These are phyloP conservation scores for Climacium dendroides DNA, from an alignment of 225 moss, liverwort and hornwort genomes.

Conservation along the genomic window DNA sequence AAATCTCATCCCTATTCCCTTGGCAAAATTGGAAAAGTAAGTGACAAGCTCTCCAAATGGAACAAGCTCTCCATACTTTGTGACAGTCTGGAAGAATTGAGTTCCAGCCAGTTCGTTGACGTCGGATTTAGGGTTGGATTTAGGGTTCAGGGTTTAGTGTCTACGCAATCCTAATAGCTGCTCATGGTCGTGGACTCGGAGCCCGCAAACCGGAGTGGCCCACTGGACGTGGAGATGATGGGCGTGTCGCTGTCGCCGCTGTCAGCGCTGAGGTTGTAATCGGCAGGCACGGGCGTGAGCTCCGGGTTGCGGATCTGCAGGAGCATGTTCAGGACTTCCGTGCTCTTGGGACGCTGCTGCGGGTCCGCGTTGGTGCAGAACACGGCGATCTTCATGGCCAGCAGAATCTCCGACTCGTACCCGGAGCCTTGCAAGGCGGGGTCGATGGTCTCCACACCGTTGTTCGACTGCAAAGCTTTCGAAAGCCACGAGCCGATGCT, in stretches of 20 bases:
- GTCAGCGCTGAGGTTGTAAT: not conserved
- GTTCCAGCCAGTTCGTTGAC: not conserved
- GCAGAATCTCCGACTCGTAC: constrained; percentile 35
- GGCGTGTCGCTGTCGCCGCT: not conserved
- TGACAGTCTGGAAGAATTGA: not conserved
- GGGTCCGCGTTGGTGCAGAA: constrained; percentile 58
- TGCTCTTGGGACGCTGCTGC: constrained; percentile 45
- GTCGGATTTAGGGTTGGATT: not conserved
- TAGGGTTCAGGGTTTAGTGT: not conserved
- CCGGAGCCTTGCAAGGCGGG: constrained; percentile 31
- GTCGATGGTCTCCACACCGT: constrained; percentile 40
- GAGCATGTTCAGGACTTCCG: constrained; percentile 63
- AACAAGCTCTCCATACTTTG: not conserved
- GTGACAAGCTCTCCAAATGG: not conserved
- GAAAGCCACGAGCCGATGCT: constrained; percentile 62
- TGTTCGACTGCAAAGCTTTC: constrained; percentile 14
- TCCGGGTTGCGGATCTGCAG: constrained; percentile 49
- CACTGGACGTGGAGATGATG: not conserved
- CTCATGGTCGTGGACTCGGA: constrained; percentile 3
- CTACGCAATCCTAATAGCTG: not conserved
- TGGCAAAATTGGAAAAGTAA: not conserved
- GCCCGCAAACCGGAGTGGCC: not conserved
- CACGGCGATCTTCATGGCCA: constrained; percentile 74
- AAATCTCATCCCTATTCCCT: not conserved
- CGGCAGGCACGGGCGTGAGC: not conserved